Evolutionary conservation across 2,329 filamentous ascomycete species (phyloP).

Genomic region (Thelonectria blattea): DNA sequence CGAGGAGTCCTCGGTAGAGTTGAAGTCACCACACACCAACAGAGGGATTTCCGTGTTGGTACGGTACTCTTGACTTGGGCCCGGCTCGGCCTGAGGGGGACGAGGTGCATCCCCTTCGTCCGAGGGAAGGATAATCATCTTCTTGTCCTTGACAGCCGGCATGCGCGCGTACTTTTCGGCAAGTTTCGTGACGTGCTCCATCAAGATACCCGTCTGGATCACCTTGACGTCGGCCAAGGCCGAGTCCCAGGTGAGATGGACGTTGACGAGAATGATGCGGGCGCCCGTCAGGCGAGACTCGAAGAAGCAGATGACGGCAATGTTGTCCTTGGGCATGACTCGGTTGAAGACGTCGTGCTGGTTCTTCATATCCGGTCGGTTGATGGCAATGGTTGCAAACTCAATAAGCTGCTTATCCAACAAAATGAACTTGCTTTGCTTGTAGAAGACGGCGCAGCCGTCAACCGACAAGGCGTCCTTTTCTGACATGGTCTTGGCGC

Average conservation of each 20-base stretch:
- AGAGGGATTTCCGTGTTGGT: conserved; percentile 88
- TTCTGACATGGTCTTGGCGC: conserved; percentile 90
- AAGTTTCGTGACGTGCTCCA: conserved; percentile 88
- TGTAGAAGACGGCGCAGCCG: conserved; percentile 96
- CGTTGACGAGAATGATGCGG: conserved; percentile 89
- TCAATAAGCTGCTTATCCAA: conserved; percentile 95
- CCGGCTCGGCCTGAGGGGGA: conserved; percentile 66
- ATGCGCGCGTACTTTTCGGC: conserved; percentile 84
- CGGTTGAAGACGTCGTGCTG: conserved; percentile 98
- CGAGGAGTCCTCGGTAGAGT: conserved; percentile 84
- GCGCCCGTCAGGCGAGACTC: conserved; percentile 92
- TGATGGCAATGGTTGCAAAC: conserved; percentile 90
- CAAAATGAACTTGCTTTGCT: conserved; percentile 90
- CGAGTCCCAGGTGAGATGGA: conserved; percentile 95
- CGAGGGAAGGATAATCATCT: conserved; percentile 56
- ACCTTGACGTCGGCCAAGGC: conserved; percentile 92
- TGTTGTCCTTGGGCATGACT: conserved; percentile 98
- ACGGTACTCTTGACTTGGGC: conserved; percentile 84
- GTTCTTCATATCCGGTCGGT: conserved; percentile 94
- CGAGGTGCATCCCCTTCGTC: conserved; percentile 50
- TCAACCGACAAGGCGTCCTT: conserved; percentile 90
- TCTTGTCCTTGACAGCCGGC: conserved; percentile 84
- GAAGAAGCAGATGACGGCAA: conserved; percentile 89
- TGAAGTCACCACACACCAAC: conserved; percentile 94
- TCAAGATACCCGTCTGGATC: conserved; percentile 92